Conservation (phyloP, 257 asterid genomes). For the Misopates orontium region DNA sequence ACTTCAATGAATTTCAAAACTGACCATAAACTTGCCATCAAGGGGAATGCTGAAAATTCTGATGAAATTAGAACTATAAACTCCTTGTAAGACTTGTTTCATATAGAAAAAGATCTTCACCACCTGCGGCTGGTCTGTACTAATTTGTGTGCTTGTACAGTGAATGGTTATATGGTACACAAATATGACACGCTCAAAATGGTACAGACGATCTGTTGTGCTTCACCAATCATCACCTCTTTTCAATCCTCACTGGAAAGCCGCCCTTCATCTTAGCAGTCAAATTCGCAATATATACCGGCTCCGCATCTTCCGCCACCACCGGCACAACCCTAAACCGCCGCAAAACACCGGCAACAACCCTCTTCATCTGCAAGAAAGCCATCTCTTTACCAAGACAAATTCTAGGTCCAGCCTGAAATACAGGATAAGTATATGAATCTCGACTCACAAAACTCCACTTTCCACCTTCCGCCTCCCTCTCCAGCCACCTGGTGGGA, state of each 20-base stretch:
- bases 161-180: too few species aligned
- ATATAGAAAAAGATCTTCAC: background rate
- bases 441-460: background rate
- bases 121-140: too few species aligned
- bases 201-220: too few species aligned
- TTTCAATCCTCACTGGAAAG: background rate
- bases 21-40: too few species aligned
- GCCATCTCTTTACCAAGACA: background rate
- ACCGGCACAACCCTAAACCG: background rate
- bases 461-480: background rate
- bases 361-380: background rate
- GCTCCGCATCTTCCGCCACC: background rate
- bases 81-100: too few species aligned
- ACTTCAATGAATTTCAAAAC: background rate
- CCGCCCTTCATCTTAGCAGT: constrained; percentile 5
- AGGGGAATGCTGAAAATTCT: background rate
- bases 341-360: background rate
- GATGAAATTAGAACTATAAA: too few species aligned
- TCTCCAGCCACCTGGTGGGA: background rate
- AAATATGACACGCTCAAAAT: too few species aligned
- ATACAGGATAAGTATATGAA: constrained; percentile 4
- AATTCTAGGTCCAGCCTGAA: background rate
- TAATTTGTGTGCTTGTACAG: too few species aligned
- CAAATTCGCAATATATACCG: background rate
- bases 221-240: background rate